Base-by-base conservation (phyloP, 805 yeast species). In the Suhomyces xylopsoci region DNA sequence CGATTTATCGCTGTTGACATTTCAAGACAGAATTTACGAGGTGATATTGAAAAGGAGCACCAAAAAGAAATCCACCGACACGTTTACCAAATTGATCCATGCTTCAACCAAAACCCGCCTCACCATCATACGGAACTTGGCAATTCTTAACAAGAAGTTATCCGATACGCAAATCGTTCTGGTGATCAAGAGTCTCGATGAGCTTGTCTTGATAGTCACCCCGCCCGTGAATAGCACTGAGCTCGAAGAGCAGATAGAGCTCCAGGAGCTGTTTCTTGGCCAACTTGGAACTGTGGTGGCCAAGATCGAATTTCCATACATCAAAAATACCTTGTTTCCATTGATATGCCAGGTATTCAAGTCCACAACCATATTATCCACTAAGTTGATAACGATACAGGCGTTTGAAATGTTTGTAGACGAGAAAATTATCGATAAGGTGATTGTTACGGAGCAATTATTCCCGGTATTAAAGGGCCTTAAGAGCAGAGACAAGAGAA, bases 331-430 rank as follows among this genome's bases (percentile, higher is more conserved):
- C 30, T 71, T 91, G n/a, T 82, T 88, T 65, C 96, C 97, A 2
- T 70, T 83, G 45, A 74, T 90, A 15, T 81, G 90, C 45, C 79
- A 78, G 45, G 79, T 90, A 7, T 94, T 93, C 69, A 81, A 90
- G 38, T 87, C 90, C 45, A 94, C 99, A 0, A 89, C 92, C 0
- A 83, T 94, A 26, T 74, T 92, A 32, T 83, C 88, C 5, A 87
- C 94, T 25, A 93, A 94, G 62, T 73, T 87, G 15, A 77, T 82
- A 14, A 81, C 94, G 2, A 75, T 90, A 20, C 71, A 77, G 17
- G 77, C 88, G 1, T 84, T 91, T 59, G 76, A 80, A 12, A 62
- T 71, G 46, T 69, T 91, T 61, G 79, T 88, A 15, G 79, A 75
- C 19, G 73, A 77, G 19, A 83, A 84, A 55, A 79, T 83, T 5